Conservation (phyloP, 2,329 filamentous ascomycete species). For the Venturia pyrina region DNA sequence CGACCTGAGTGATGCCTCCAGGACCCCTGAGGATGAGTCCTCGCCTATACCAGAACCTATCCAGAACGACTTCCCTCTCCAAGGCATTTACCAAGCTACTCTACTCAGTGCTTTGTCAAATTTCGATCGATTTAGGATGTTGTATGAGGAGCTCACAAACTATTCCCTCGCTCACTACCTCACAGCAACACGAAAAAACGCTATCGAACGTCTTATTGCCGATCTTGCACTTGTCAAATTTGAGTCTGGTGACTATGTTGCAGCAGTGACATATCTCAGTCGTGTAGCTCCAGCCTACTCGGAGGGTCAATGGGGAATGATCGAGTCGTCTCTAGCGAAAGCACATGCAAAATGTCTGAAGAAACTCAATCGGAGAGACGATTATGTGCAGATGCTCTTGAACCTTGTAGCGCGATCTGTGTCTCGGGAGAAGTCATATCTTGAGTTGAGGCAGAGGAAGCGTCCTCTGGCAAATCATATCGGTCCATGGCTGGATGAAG, state of each 20-base stretch:
- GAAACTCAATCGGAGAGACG: slow-evolving; percentile 63
- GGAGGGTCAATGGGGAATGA: slow-evolving; percentile 63
- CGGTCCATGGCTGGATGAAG: slow-evolving; percentile 27
- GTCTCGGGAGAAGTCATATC: slow-evolving; percentile 14
- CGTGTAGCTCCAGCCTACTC: slow-evolving; percentile 71
- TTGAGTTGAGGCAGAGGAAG: slow-evolving; percentile 10
- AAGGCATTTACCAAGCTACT: neutral
- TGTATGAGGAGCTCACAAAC: slow-evolving; percentile 5
- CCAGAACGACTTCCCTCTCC: neutral
- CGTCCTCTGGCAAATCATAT: neutral
- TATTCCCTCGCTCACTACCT: slow-evolving; percentile 47
- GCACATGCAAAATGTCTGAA: slow-evolving; percentile 79
- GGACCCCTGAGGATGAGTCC: neutral
- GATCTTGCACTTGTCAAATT: slow-evolving; percentile 83
- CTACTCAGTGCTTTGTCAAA: neutral
- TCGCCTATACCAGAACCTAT: neutral
- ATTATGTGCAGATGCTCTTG: slow-evolving; percentile 67
- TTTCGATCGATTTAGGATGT: neutral
- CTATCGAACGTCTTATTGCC: slow-evolving; percentile 65
- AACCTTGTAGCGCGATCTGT: slow-evolving; percentile 62
- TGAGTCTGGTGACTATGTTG: slow-evolving; percentile 59
- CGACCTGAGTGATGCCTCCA: slow-evolving; percentile 21
- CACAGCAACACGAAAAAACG: slow-evolving; percentile 67
- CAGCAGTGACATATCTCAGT: slow-evolving; percentile 69
- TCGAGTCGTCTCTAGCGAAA: slow-evolving; percentile 75